Conservation (phyloP, 768 basidiomycete genomes). For the Termitomyces sp. region DNA sequence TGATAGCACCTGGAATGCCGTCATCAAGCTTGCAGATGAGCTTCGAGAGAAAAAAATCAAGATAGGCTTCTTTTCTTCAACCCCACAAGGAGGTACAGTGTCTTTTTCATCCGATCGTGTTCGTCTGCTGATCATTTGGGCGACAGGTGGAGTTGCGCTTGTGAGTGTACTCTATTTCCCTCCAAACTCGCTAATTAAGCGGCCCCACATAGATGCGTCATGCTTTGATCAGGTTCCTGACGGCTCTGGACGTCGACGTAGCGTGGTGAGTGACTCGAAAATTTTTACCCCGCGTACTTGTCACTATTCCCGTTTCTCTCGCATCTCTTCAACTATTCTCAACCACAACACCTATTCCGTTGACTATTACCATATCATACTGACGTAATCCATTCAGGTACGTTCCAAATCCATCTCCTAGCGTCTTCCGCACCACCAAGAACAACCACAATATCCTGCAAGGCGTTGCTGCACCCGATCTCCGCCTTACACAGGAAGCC, state of each 20-base stretch:
- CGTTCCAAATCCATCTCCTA: conserved; percentile 84
- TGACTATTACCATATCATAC: not conserved
- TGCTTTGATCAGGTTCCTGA: conserved; percentile 84
- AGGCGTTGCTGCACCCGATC: conserved; percentile 79
- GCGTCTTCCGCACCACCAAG: conserved; percentile 90
- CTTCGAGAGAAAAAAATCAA: conserved; percentile 83
- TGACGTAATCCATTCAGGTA: conserved; percentile 46
- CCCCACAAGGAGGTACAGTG: conserved; percentile 82
- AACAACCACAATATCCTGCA: conserved; percentile 96
- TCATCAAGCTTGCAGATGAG: conserved; percentile 78
- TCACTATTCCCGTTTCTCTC: not conserved
- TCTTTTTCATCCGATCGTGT: conserved; percentile 3
- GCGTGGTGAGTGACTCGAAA: conserved; percentile 60
- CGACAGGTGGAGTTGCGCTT: conserved; percentile 84
- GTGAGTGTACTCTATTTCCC: conserved; percentile 41
- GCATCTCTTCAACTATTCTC: not conserved
- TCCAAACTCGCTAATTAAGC: conserved; percentile 2
- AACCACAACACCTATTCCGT: not conserved
- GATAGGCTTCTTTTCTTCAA: conserved; percentile 93
- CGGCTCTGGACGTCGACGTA: conserved; percentile 73
- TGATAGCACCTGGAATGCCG: conserved; percentile 71
- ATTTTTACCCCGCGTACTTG: not conserved
- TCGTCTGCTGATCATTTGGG: conserved; percentile 9
- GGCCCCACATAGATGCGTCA: conserved; percentile 73
- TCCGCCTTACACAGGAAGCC: conserved; percentile 74